Evolutionary conservation across 2,329 filamentous ascomycete genomes (phyloP).

Genomic region (Madurella fahalii): DNA sequence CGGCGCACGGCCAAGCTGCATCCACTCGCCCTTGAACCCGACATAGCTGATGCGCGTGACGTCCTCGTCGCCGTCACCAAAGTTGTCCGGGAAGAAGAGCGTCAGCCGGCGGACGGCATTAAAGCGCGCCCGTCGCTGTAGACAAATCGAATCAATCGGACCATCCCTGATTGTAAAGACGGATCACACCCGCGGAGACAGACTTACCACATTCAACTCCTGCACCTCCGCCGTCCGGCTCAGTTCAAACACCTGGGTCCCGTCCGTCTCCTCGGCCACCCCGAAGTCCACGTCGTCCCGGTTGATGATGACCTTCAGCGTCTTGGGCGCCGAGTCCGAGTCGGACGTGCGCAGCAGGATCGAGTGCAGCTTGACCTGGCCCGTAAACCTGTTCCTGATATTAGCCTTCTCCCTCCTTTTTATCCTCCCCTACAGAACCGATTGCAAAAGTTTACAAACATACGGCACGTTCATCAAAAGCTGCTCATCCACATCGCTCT

Average conservation of each 20-base stretch:
- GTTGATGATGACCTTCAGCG: constrained; percentile 85
- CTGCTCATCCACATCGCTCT: constrained; percentile 87
- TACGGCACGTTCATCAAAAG: constrained; percentile 89
- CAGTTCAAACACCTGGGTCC: constrained; percentile 74
- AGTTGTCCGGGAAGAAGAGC: constrained; percentile 91
- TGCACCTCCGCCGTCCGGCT: constrained; percentile 77
- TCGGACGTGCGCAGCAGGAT: constrained; percentile 79
- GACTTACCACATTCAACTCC: constrained; percentile 65
- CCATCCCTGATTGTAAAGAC: background rate
- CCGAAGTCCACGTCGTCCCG: constrained; percentile 81
- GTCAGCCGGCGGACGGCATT: constrained; percentile 76
- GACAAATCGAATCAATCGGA: no score
- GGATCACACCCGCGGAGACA: background rate
- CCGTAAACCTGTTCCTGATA: constrained; percentile 66
- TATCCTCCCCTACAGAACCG: background rate
- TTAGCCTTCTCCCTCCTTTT: background rate
- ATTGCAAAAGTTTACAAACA: constrained; percentile 30
- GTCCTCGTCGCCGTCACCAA: constrained; percentile 73
- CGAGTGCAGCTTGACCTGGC: constrained; percentile 87
- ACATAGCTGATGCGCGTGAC: constrained; percentile 76
- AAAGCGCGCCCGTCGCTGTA: constrained; percentile 72
- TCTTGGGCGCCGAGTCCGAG: constrained; percentile 68
- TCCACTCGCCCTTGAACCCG: constrained; percentile 93
- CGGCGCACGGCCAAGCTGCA: constrained; percentile 77
- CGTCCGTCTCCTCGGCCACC: constrained; percentile 62